Conservation (phyloP, 2,329 filamentous ascomycete species). For the Xylaria arbuscula region DNA sequence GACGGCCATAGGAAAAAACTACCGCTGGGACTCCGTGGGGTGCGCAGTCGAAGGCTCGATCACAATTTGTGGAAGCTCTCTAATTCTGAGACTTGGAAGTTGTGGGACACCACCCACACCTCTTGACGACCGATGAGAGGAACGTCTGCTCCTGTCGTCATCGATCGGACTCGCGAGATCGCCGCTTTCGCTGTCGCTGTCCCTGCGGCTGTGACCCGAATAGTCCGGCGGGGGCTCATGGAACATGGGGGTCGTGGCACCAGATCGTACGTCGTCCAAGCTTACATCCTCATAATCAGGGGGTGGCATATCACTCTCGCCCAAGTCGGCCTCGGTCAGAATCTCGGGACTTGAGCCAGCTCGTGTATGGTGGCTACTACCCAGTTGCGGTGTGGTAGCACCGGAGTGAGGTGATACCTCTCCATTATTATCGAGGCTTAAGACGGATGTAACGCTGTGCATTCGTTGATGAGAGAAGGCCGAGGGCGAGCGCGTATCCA, state of each 20-base stretch:
- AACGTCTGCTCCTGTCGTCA: conserved; percentile 38
- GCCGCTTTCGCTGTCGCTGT: conserved; percentile 40
- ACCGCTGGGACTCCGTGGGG: conserved; percentile 42
- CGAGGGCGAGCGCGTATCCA: conserved; percentile 51
- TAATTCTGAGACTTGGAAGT: conserved; percentile 64
- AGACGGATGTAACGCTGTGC: conserved; percentile 64
- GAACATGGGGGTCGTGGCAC: conserved; percentile 54
- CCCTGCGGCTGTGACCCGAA: conserved; percentile 47
- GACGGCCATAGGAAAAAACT: conserved; percentile 8
- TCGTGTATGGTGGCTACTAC: conserved; percentile 50
- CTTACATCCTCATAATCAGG: conserved; percentile 66
- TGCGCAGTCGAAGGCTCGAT: conserved; percentile 64
- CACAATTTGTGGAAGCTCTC: conserved; percentile 66
- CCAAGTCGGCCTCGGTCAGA: conserved; percentile 62
- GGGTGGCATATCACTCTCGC: conserved; percentile 60
- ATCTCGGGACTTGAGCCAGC: conserved; percentile 65
- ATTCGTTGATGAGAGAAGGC: conserved; percentile 56
- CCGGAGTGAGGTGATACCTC: conserved; percentile 56
- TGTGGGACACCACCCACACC: conserved; percentile 58
- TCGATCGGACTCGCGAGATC: conserved; percentile 40
- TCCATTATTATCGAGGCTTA: conserved; percentile 63
- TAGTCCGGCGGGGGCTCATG: conserved; percentile 65
- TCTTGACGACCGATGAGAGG: conserved; percentile 46
- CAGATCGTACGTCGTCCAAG: conserved; percentile 55
- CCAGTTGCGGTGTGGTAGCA: conserved; percentile 55